Percentiles rank a stretch among this genome's conserved stretches.
Evolutionary conservation across 129 eudicot genomes (phyloP).

Genomic region (Pseudognaphalium luteoalbum): DNA sequence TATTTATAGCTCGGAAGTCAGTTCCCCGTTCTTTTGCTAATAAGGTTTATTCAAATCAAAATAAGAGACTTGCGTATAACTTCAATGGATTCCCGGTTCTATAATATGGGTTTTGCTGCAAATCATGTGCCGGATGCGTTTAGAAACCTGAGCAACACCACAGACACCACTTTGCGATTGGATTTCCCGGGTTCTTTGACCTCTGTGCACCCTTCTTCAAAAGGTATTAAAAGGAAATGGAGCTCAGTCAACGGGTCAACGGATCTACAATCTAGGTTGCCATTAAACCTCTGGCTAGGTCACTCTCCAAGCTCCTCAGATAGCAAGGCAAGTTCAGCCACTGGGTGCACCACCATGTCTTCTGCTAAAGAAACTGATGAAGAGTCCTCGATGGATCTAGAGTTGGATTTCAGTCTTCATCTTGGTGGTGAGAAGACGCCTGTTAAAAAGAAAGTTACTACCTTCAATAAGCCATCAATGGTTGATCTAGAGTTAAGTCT

Average conservation of each 20-base stretch:
- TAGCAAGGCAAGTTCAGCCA: slow-evolving; percentile 68
- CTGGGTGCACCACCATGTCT: slow-evolving; percentile 76
- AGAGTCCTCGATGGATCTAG: slow-evolving; percentile 88
- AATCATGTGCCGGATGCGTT: slow-evolving; percentile 44
- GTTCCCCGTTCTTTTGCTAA: slow-evolving; percentile 47
- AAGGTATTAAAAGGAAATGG: slow-evolving; percentile 87
- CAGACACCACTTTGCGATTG: slow-evolving; percentile 80
- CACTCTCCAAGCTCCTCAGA: slow-evolving; percentile 90
- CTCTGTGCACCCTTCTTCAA: slow-evolving; percentile 35
- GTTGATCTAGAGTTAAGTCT: slow-evolving; percentile 80
- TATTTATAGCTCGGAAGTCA: slow-evolving; percentile 55
- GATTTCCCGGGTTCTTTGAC: slow-evolving; percentile 52
- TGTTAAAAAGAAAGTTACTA: slow-evolving; percentile 44
- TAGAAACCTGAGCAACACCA: slow-evolving; percentile 49
- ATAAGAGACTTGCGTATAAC: slow-evolving; percentile 35
- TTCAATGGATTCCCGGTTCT: slow-evolving; percentile 72
- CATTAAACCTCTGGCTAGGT: slow-evolving; percentile 57
- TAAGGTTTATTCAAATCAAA: slow-evolving; percentile 44
- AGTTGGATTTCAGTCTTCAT: slow-evolving; percentile 82
- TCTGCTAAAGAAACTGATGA: slow-evolving; percentile 89
- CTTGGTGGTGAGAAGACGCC: slow-evolving; percentile 72
- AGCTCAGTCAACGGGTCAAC: slow-evolving; percentile 44
- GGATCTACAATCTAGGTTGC: slow-evolving; percentile 44
- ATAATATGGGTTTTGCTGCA: slow-evolving; percentile 54
- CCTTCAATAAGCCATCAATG: slow-evolving; percentile 25